Evolutionary conservation across 129 eudicot genomes (phyloP).

Genomic region (Oenanthe sinensis): DNA sequence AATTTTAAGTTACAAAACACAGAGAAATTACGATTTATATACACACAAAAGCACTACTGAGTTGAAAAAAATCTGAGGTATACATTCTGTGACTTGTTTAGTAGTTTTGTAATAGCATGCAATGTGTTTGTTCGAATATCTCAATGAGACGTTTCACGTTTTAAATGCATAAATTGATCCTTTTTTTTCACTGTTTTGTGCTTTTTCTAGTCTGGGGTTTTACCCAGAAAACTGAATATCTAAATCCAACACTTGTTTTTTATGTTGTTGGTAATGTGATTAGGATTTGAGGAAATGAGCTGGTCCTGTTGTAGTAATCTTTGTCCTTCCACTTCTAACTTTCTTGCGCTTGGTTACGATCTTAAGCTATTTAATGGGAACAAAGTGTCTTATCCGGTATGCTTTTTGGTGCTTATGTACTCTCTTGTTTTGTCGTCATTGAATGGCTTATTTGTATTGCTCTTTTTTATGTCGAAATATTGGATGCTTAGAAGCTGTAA

Average conservation of each 20-base stretch:
- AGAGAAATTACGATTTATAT: not conserved
- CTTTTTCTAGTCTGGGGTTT: not conserved
- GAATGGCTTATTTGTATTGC: not conserved
- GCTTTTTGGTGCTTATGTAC: not conserved
- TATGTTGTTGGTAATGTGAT: slow-evolving; percentile 13
- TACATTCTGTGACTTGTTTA: not conserved
- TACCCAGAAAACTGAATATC: not conserved
- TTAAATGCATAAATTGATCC: not conserved
- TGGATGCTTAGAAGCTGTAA: not conserved
- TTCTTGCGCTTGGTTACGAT: slow-evolving; percentile 19
- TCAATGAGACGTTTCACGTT: not conserved
- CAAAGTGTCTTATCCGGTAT: slow-evolving; percentile 30
- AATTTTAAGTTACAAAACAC: not conserved
- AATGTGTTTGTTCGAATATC: not conserved
- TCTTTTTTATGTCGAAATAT: not conserved
- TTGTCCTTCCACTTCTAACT: slow-evolving; percentile 18
- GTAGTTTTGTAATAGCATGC: not conserved
- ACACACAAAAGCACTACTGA: not conserved
- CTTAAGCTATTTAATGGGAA: slow-evolving; percentile 15
- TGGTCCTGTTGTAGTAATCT: slow-evolving; percentile 40
- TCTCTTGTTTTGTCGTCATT: slow-evolving; percentile 5
- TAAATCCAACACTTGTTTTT: slow-evolving; percentile 9
- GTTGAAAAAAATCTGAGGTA: not conserved
- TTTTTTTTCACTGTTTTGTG: not conserved
- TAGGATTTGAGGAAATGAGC: slow-evolving; percentile 33